These are phyloP conservation scores for Trametes polyzona DNA, from an alignment of 1,284 basidiomycete genomes.

Conservation along the genomic window DNA sequence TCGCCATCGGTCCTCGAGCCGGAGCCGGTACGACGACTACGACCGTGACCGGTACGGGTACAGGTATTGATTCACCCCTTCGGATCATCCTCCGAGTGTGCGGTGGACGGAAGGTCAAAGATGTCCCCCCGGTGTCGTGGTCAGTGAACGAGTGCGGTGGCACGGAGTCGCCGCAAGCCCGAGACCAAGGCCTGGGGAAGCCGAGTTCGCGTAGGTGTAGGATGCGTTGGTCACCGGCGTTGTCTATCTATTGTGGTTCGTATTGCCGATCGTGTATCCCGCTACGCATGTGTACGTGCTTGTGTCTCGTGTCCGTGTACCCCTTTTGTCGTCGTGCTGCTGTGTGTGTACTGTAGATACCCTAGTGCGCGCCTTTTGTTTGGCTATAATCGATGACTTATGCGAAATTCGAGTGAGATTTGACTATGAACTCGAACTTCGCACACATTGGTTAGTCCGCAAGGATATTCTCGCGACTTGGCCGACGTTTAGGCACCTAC, in stretches of 20 bases:
- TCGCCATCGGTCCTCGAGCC: conserved; percentile 22
- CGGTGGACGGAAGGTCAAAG: neutral
- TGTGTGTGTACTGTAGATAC: neutral
- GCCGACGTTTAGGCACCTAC: too few species aligned
- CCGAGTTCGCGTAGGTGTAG: too few species aligned
- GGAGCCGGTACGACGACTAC: conserved; percentile 16
- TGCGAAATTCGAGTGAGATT: neutral
- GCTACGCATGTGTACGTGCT: neutral
- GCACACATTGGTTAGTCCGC: neutral
- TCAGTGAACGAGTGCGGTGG: too few species aligned
- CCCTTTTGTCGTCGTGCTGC: neutral
- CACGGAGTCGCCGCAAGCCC: too few species aligned
- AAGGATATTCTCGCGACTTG: too few species aligned
- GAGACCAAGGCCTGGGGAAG: too few species aligned
- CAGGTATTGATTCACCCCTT: neutral
- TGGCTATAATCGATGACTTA: conserved; percentile 1
- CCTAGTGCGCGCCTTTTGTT: neutral
- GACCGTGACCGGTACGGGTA: conserved; percentile 5
- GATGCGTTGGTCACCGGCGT: neutral
- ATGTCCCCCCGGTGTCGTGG: too few species aligned
- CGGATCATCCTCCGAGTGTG: neutral
- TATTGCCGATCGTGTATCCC: neutral
- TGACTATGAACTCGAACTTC: neutral
- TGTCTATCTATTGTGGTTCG: neutral
- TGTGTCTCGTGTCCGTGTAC: neutral